Conservation (phyloP, 1,284 basidiomycete species). For the Testicularia cyperi region DNA sequence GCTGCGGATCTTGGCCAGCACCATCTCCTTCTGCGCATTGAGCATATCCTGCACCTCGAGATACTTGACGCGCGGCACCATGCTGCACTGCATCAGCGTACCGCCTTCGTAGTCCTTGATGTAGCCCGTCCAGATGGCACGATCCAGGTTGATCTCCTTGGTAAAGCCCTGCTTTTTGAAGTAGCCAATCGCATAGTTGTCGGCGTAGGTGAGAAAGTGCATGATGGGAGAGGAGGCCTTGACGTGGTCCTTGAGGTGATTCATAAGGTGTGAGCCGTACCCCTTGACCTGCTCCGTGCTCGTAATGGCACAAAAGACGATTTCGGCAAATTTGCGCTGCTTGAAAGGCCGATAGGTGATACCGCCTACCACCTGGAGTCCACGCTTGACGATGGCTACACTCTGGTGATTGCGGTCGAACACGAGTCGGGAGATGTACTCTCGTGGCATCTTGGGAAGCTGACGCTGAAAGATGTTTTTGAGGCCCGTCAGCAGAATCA, state of each 20-base stretch:
- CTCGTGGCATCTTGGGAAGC: constrained; percentile 96
- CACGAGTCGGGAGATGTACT: constrained; percentile 95
- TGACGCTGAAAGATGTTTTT: constrained; percentile 98
- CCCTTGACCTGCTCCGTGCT: constrained; percentile 98
- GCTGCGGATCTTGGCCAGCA: constrained; percentile 79
- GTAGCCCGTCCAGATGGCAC: constrained; percentile 94
- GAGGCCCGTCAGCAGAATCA: constrained; percentile 85
- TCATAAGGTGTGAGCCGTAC: constrained; percentile 98
- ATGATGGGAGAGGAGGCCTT: constrained; percentile 77
- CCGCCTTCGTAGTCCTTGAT: constrained; percentile 99
- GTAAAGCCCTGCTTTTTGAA: constrained; percentile 96
- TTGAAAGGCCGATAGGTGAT: constrained; percentile 97
- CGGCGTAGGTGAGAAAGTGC: constrained; percentile 96
- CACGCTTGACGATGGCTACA: constrained; percentile 91
- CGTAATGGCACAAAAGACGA: constrained; percentile 97
- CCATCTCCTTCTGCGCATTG: constrained; percentile 74
- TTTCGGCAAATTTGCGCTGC: constrained; percentile 92
- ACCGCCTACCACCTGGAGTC: constrained; percentile 93
- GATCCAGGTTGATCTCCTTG: constrained; percentile 88
- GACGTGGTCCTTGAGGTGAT: constrained; percentile 95
- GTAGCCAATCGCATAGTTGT: constrained; percentile 98
- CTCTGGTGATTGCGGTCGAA: constrained; percentile 88
- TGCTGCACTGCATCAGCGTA: constrained; percentile 97
- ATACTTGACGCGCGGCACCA: constrained; percentile 89
- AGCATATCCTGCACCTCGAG: constrained; percentile 78